A percentile compares a stretch with the other conserved stretches of the same genome.
Conservation (phyloP, 2,329 filamentous ascomycete species). For the Metarhizium humberi region DNA sequence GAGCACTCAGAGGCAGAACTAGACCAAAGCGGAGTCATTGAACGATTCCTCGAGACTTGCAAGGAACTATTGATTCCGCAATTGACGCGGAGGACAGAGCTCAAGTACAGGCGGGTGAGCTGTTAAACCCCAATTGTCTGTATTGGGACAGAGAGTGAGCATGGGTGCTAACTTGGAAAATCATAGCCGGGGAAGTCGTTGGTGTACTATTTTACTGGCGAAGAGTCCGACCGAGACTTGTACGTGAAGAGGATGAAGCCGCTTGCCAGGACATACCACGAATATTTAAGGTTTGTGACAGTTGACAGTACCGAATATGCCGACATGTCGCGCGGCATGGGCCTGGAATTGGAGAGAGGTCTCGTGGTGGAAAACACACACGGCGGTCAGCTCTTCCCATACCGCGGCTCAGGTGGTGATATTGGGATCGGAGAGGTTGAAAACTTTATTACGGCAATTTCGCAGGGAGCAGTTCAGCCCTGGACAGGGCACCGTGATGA, state of each 20-base stretch:
- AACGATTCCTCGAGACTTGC: no score
- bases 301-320: constrained; percentile 36
- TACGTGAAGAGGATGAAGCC: constrained; percentile 27
- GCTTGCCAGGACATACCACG: constrained; percentile 34
- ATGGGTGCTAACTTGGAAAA: constrained; percentile 2
- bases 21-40: constrained; percentile 15
- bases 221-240: constrained; percentile 19
- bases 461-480: constrained; percentile 19
- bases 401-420: no score
- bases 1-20: no score
- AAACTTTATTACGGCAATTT: constrained; percentile 34
- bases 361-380: constrained; percentile 35
- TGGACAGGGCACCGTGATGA: constrained; percentile 9
- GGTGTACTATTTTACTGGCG: constrained; percentile 21
- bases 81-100: no score
- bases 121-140: not conserved
- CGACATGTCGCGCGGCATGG: constrained; percentile 31
- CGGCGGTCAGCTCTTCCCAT: constrained; percentile 28
- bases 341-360: constrained; percentile 17
- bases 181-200: constrained; percentile 15
- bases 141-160: constrained; percentile 28
- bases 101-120: no score
- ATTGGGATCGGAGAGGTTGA: constrained; percentile 30
- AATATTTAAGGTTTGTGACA: constrained; percentile 38
- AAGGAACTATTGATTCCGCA: no score